These are phyloP conservation scores for Grosmannia serpens DNA, from an alignment of 2,329 filamentous ascomycete species.

Conservation along the genomic window DNA sequence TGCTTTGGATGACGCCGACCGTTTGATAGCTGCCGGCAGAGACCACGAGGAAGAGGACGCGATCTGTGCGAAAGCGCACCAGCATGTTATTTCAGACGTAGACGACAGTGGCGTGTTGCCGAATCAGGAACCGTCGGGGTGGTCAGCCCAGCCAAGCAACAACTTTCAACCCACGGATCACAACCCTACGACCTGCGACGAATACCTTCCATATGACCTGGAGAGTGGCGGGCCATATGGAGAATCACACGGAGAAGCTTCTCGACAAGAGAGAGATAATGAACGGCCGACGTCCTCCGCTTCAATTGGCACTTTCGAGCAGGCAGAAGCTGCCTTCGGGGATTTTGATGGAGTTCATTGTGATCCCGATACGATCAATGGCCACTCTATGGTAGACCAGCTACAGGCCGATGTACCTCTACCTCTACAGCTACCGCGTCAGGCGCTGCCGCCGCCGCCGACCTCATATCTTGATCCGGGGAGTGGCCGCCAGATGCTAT, in stretches of 20 bases:
- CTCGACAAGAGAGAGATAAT: too few relatives aligned
- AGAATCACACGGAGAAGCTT: not conserved
- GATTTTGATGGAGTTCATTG: conserved; percentile 78
- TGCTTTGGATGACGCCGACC: conserved; percentile 44
- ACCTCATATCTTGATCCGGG: conserved; percentile 51
- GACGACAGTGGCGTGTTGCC: not conserved
- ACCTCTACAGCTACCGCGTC: conserved; percentile 10
- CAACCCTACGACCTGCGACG: not conserved
- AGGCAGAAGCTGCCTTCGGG: conserved; percentile 56
- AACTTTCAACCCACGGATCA: too few relatives aligned
- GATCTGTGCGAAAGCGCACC: conserved; percentile 22
- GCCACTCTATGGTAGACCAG: conserved; percentile 1
- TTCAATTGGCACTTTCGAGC: conserved; percentile 51
- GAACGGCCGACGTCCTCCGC: conserved; percentile 38
- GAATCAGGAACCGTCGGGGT: not conserved
- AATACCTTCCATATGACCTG: not conserved
- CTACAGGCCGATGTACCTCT: not conserved
- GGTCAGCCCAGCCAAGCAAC: not conserved
- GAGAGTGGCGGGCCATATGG: not conserved
- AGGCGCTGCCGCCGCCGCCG: conserved; percentile 24
- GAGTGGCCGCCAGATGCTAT: conserved; percentile 74
- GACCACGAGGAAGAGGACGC: conserved; percentile 25
- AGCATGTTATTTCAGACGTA: conserved; percentile 19
- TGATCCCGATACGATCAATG: conserved; percentile 34
- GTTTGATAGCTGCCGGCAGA: conserved; percentile 19